A percentile compares a stretch with the other conserved stretches of the same genome.
phyloP scores from a whole-genome alignment of 345 rosid genomes.

The Dipteronia dyeriana region DNA sequence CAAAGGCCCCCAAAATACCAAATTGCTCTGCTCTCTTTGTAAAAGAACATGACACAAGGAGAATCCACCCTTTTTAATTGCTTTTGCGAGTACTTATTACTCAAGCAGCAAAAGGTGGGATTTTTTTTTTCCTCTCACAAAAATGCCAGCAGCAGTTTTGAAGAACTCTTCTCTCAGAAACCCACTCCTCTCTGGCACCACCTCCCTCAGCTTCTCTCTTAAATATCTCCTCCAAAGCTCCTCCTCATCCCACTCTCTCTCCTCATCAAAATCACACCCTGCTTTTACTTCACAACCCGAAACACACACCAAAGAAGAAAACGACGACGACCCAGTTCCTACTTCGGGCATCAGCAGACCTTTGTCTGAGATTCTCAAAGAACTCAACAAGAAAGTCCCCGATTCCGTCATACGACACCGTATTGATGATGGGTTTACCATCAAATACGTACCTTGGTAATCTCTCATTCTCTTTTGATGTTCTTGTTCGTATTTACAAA shows the following conservation, averaged over 20 bases:
- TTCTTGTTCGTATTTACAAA: background rate
- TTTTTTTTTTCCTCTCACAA: background rate
- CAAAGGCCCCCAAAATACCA: too few species aligned
- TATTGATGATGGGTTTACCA: constrained; percentile 55
- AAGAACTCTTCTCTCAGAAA: constrained; percentile 12
- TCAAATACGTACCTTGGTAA: constrained; percentile 83
- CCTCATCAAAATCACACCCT: constrained; percentile 13
- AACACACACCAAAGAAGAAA: constrained; percentile 12
- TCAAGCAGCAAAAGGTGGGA: background rate
- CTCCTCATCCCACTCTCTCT: background rate
- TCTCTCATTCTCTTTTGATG: background rate
- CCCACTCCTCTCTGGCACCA: background rate
- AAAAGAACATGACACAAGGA: background rate
- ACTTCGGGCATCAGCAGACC: constrained; percentile 75
- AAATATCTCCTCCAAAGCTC: background rate
- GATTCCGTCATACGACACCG: constrained; percentile 58
- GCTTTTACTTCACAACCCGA: background rate
- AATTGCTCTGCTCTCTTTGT: background rate
- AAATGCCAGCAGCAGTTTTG: background rate
- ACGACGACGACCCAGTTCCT: constrained; percentile 39
- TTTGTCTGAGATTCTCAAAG: constrained; percentile 65
- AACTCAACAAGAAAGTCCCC: constrained; percentile 79
- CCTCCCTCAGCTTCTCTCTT: background rate
- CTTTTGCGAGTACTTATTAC: too few species aligned
- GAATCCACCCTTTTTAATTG: too few species aligned